These are phyloP conservation scores for Sphenostylis stenocarpa DNA, from an alignment of 306 rosid species.

Conservation along the genomic window DNA sequence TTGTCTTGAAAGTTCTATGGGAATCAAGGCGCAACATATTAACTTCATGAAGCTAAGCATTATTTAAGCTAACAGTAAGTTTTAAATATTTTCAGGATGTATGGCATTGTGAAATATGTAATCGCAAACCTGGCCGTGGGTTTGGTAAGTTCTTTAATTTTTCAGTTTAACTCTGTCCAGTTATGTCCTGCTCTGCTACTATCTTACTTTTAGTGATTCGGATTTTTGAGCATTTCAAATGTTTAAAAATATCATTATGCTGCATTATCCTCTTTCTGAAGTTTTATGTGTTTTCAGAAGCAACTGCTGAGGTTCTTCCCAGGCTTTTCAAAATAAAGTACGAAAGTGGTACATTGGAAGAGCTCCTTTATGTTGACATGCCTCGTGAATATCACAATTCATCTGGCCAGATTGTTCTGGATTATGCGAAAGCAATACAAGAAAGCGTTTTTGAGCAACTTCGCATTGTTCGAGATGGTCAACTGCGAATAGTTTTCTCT, in stretches of 20 bases:
- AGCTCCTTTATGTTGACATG: slow-evolving; percentile 90
- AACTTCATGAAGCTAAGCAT: slow-evolving; percentile 5
- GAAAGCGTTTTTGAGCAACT: slow-evolving; percentile 98
- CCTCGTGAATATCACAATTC: slow-evolving; percentile 91
- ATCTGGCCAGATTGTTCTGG: slow-evolving; percentile 92
- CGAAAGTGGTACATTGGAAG: slow-evolving; percentile 97
- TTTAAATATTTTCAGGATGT: slow-evolving; percentile 67
- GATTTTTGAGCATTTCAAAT: neutral
- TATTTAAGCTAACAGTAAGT: slow-evolving; percentile 3
- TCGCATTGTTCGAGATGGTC: slow-evolving; percentile 98
- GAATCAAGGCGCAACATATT: slow-evolving; percentile 10
- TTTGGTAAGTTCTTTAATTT: slow-evolving; percentile 61
- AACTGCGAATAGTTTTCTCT: slow-evolving; percentile 88
- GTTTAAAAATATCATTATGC: slow-evolving; percentile 6
- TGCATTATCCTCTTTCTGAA: slow-evolving; percentile 31
- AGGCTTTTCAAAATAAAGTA: slow-evolving; percentile 96
- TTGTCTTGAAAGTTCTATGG: neutral
- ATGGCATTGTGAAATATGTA: slow-evolving; percentile 95
- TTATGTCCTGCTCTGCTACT: slow-evolving; percentile 2
- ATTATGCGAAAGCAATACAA: slow-evolving; percentile 86
- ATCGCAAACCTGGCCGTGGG: slow-evolving; percentile 93
- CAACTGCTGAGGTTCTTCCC: slow-evolving; percentile 94
- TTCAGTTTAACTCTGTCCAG: neutral
- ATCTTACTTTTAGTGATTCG: neutral
- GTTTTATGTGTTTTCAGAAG: slow-evolving; percentile 61